Conservation (phyloP, 257 asterid species). For the Plantago major region DNA sequence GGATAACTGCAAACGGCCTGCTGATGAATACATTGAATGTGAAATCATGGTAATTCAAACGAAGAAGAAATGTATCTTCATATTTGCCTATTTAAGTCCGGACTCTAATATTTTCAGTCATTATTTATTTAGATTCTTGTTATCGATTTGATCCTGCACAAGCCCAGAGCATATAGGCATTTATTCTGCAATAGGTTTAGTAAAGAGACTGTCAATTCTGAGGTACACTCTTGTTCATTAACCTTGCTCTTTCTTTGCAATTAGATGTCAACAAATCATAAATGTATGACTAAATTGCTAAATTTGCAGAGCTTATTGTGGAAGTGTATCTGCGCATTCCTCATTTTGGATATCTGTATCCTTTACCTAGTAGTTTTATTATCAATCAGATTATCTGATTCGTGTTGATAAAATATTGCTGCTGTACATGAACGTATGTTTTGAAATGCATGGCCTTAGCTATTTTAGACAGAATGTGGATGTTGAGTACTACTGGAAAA, state of each 20-base stretch:
- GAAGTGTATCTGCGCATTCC: slow-evolving; percentile 43
- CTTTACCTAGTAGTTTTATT: slow-evolving; percentile 18
- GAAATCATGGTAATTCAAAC: slow-evolving; percentile 64
- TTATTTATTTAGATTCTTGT: slow-evolving; percentile 56
- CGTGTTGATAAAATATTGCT: neutral
- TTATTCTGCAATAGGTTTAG: slow-evolving; percentile 61
- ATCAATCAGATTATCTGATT: neutral
- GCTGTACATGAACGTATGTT: neutral
- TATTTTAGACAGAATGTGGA: slow-evolving; percentile 51
- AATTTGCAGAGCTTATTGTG: slow-evolving; percentile 58
- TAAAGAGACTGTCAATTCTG: slow-evolving; percentile 33
- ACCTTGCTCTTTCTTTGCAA: neutral
- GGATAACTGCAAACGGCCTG: slow-evolving; percentile 68
- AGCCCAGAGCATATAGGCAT: slow-evolving; percentile 79
- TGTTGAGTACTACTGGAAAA: slow-evolving; percentile 33
- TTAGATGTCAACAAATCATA: neutral
- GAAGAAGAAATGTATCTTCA: neutral
- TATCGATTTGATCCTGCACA: slow-evolving; percentile 87
- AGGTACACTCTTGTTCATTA: slow-evolving; percentile 33
- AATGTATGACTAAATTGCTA: slow-evolving; percentile 3
- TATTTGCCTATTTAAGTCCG: neutral
- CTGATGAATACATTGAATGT: slow-evolving; percentile 90
- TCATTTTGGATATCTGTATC: slow-evolving; percentile 80
- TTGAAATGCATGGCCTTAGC: slow-evolving; percentile 40
- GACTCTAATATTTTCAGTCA: neutral